A percentile compares a stretch with the other conserved stretches of the same genome.
Conservation (phyloP, 148 eudicot species). For the Rhododendron kiyosumense region DNA sequence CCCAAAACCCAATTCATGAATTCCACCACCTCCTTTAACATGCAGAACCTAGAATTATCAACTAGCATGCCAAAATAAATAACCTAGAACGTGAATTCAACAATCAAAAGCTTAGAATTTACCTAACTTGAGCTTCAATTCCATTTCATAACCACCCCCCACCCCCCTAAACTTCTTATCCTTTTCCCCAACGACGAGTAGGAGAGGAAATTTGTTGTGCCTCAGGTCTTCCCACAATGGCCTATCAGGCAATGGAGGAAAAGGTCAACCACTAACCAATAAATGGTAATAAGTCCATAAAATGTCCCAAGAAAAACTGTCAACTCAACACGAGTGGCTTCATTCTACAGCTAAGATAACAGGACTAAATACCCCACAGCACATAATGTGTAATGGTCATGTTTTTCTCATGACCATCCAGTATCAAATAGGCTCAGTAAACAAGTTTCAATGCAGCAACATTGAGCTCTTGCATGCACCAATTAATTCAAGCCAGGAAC, state of each 20-base stretch:
- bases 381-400: neutral
- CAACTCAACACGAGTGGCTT: neutral
- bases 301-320: neutral
- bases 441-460: neutral
- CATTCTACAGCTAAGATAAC: neutral
- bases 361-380: neutral
- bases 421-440: neutral
- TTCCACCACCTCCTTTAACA: no score
- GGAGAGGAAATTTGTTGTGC: conserved; percentile 48
- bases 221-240: conserved; percentile 82
- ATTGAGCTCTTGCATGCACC: neutral
- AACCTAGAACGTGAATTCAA: no score
- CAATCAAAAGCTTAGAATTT: no score
- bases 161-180: conserved; percentile 50
- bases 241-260: conserved; percentile 26
- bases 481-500: conserved; percentile 3
- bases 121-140: no score
- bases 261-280: neutral
- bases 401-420: neutral
- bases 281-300: neutral
- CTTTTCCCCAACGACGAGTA: conserved; percentile 62
- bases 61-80: no score
- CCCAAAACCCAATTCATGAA: no score
- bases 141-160: conserved; percentile 21
- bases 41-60: no score